Conservation (phyloP, 176 grass and related monocot species). For the Aegilops umbellulata region DNA sequence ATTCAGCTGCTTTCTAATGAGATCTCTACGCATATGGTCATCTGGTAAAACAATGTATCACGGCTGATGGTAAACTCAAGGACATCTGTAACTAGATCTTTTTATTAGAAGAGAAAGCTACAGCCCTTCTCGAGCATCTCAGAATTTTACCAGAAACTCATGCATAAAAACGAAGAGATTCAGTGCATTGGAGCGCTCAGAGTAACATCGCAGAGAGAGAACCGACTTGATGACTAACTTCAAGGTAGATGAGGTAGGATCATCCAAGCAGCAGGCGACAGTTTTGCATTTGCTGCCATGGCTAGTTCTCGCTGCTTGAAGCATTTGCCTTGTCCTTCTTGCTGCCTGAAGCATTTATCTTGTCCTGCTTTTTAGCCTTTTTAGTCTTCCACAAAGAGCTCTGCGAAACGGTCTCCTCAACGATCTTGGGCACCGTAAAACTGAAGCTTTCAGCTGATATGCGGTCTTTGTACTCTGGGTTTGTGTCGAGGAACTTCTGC, state of each 20-base stretch:
- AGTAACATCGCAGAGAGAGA: background rate
- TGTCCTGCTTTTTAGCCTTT: slow-evolving; percentile 53
- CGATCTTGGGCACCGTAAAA: slow-evolving; percentile 69
- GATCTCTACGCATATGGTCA: background rate
- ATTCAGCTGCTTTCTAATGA: background rate
- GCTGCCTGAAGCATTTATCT: background rate
- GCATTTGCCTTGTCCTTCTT: slow-evolving; percentile 32
- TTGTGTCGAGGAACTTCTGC: slow-evolving; percentile 70
- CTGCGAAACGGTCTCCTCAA: slow-evolving; percentile 62
- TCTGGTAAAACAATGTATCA: background rate
- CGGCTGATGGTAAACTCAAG: background rate
- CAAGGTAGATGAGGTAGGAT: background rate
- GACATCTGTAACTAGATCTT: background rate
- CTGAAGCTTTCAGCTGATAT: slow-evolving; percentile 62
- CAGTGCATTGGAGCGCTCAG: background rate
- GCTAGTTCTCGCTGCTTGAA: slow-evolving; percentile 20
- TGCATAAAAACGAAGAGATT: background rate
- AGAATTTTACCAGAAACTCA: background rate
- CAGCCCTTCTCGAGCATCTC: background rate
- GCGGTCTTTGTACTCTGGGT: slow-evolving; percentile 63
- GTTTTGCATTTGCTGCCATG: background rate
- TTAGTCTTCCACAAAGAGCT: slow-evolving; percentile 41
- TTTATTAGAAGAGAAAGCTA: background rate
- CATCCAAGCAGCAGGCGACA: background rate
- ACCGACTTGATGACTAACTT: background rate